Base-by-base conservation (phyloP, 257 asterid species). In the Ilex aquifolium region DNA sequence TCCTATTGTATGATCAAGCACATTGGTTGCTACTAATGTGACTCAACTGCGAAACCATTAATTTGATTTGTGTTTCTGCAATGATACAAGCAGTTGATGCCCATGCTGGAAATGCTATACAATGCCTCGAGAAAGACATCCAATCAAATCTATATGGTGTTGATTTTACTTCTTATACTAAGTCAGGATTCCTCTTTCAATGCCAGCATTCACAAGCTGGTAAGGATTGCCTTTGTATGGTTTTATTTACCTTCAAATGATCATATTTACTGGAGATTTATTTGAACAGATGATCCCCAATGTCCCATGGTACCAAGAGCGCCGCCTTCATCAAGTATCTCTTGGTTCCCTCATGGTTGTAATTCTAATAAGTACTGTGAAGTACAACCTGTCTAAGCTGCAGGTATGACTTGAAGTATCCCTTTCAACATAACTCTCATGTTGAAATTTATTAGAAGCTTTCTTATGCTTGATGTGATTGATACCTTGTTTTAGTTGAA, bases 141-240 rank as follows among this genome's bases (percentile, higher is more conserved):
- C 62, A 90, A 90, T 76, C 97, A 87, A 72, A 90, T 93, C 39
- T 90, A 93, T 72, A 90, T 93, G 97, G 95, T 93, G 77, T 84
- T 93, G 66, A 82, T 93, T 53, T 77, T 86, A 66, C 80, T 91
- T 73, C 96, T 91, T 67, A 88, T 91, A 65, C 88, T 91, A 56
- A 85, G 98, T 83, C 98, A 91, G 74, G 98, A 88, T 81, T 85
- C 95, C 67, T 88, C 95, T 56, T 88, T 88, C 82, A 91, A 83
- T 56, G 88, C 90, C 63, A 81, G 95, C 79, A 82, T 91, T 57
- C 91, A 91, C 82, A 88, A 83, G 80, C 76, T 80, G 89, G 96
- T 91, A 76, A 66, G 69, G 59, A 75, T 67, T 36, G 52, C 61
- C 51, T 66, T 58, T 44, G 13, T 65, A 59, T 7, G 44, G 30